phyloP scores from a whole-genome alignment of 2,329 filamentous ascomycete species.

The Phyllosticta ampelicida region DNA sequence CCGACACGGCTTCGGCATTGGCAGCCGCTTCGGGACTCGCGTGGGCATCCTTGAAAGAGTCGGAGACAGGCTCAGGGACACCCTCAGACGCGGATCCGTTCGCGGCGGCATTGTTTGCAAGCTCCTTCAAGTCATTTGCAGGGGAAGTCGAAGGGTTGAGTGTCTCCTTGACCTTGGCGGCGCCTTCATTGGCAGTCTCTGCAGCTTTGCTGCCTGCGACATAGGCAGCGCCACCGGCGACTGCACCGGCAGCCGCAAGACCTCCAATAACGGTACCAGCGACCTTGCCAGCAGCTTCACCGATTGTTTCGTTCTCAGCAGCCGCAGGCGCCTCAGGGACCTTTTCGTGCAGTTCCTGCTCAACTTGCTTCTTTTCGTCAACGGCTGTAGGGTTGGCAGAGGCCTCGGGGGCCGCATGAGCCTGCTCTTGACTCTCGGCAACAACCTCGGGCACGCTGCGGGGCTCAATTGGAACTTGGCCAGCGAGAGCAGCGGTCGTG shows the following conservation, averaged over 20 bases:
- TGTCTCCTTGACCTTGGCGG: constrained; percentile 33
- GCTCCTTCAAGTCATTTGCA: constrained; percentile 2
- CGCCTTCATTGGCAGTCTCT: constrained; percentile 13
- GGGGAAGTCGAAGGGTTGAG: constrained; percentile 17
- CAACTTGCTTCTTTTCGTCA: constrained; percentile 58
- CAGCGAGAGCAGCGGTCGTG: constrained; percentile 38
- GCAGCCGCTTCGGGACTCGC: constrained; percentile 60
- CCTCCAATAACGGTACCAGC: constrained; percentile 33
- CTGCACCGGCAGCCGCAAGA: constrained; percentile 29
- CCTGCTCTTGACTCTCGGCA: constrained; percentile 60
- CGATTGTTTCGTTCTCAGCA: constrained; percentile 31
- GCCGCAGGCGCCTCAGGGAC: constrained; percentile 50
- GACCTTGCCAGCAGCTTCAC: constrained; percentile 38
- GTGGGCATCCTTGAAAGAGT: constrained; percentile 40
- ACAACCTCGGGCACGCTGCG: constrained; percentile 48
- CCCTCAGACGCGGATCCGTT: not conserved
- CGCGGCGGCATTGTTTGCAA: not conserved
- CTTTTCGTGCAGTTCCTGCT: constrained; percentile 59
- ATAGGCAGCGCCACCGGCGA: constrained; percentile 29
- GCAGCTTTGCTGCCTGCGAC: constrained; percentile 26
- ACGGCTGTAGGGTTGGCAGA: constrained; percentile 56
- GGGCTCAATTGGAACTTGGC: constrained; percentile 34
- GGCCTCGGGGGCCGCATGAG: constrained; percentile 54
- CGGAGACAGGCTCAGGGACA: constrained; percentile 19
- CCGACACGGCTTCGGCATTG: constrained; percentile 56